These are phyloP conservation scores for Rhododendron vialii DNA, from an alignment of 148 eudicot species.

Conservation along the genomic window DNA sequence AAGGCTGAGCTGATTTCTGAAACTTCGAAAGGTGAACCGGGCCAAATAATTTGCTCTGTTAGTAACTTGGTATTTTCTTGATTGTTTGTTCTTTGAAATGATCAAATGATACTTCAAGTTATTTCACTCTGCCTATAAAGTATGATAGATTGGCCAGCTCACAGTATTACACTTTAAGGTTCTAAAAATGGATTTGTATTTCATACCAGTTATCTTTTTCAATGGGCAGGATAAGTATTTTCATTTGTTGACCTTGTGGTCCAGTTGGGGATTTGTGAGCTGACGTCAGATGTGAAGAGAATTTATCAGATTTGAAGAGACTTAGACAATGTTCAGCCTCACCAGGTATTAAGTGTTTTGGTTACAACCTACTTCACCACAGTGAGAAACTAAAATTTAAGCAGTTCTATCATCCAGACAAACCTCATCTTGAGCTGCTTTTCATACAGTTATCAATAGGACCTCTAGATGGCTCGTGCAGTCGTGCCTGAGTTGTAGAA, in stretches of 20 bases:
- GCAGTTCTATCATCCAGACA: not conserved
- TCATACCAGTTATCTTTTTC: not conserved
- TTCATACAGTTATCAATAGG: not conserved
- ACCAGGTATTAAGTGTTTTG: slow-evolving; percentile 1
- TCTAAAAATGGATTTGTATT: not conserved
- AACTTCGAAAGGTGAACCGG: not conserved
- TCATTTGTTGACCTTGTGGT: not conserved
- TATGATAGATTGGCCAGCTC: not conserved
- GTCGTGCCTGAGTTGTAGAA: slow-evolving; percentile 4
- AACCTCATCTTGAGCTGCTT: slow-evolving; percentile 1
- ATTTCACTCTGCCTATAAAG: not conserved
- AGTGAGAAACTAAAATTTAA: not conserved
- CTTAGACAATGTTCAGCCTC: slow-evolving; percentile 5
- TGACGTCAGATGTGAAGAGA: not conserved
- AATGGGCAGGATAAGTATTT: slow-evolving; percentile 10
- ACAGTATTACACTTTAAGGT: too few relatives aligned
- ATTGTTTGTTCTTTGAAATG: not conserved
- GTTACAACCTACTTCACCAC: not conserved
- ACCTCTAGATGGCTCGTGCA: slow-evolving; percentile 1
- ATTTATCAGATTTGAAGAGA: not conserved
- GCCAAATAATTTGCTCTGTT: not conserved
- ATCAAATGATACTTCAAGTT: not conserved
- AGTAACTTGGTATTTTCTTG: not conserved
- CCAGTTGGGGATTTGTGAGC: slow-evolving; percentile 1
- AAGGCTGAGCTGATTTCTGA: not conserved